Percentiles rank a stretch among this genome's conserved stretches.
phyloP scores from a whole-genome alignment of 768 basidiomycete genomes.

The Naganishia vishniacii region DNA sequence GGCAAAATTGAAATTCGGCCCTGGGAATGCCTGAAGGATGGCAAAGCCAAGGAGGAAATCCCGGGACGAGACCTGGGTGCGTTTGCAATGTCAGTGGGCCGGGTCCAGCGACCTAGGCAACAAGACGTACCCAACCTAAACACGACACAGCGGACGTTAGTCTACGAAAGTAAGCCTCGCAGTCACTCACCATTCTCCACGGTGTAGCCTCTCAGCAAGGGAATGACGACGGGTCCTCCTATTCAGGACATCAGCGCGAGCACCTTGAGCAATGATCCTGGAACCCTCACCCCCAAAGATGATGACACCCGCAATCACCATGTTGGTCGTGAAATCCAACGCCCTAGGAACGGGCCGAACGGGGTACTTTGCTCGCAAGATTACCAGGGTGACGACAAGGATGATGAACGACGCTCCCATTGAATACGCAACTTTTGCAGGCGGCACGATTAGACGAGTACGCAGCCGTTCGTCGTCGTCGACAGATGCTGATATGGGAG shows the following conservation, averaged over 20 bases:
- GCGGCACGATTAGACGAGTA: constrained; percentile 8
- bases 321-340: constrained; percentile 22
- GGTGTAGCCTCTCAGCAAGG: constrained; percentile 55
- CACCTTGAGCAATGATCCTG: too few relatives aligned
- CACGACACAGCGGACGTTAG: too few relatives aligned
- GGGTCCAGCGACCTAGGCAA: neutral
- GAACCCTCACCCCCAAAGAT: constrained; percentile 43
- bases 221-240: constrained; percentile 57
- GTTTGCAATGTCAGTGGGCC: constrained; percentile 5
- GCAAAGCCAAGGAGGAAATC: constrained; percentile 54
- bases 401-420: constrained; percentile 22
- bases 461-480: neutral
- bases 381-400: constrained; percentile 30
- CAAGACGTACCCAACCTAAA: constrained; percentile 31
- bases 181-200: constrained; percentile 46
- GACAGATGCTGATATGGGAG: neutral
- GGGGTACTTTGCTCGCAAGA: constrained; percentile 23
- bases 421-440: constrained; percentile 22
- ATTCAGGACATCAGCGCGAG: too few relatives aligned
- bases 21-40: constrained; percentile 44
- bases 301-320: constrained; percentile 37
- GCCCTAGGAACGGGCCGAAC: constrained; percentile 14
- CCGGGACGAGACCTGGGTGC: constrained; percentile 55
- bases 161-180: too few relatives aligned
- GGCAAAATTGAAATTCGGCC: constrained; percentile 57